Percentiles rank a stretch among this genome's conserved stretches.
Conservation (phyloP, 140 eudicot genomes). For the Senecio squalidus region DNA sequence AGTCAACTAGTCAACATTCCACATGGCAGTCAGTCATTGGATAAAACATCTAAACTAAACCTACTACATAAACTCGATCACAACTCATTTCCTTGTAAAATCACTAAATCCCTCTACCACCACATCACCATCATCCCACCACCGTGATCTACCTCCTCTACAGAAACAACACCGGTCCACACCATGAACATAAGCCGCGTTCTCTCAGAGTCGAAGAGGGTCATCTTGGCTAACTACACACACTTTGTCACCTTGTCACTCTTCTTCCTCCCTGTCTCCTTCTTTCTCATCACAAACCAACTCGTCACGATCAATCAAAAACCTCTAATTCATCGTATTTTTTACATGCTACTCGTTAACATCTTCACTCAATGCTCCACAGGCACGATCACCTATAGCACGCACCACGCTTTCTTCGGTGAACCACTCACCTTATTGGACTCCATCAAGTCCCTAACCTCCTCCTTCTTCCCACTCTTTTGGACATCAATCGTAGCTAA, state of each 20-base stretch:
- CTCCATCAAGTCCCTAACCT: constrained; percentile 32
- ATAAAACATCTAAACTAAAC: no score
- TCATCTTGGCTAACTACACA: constrained; percentile 34
- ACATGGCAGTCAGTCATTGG: no score
- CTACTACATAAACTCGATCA: no score
- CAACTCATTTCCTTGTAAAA: no score
- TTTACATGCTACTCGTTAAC: constrained; percentile 13
- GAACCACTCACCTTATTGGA: constrained; percentile 44
- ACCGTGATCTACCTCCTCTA: neutral
- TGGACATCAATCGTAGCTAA: constrained; percentile 27
- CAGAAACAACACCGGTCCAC: constrained; percentile 14
- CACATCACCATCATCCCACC: neutral
- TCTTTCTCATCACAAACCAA: constrained; percentile 18
- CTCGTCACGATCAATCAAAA: neutral
- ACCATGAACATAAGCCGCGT: constrained; percentile 28
- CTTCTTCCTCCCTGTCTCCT: constrained; percentile 48
- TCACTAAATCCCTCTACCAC: no score
- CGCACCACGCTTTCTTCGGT: constrained; percentile 46
- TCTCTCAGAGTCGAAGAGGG: constrained; percentile 42
- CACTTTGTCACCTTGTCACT: constrained; percentile 60
- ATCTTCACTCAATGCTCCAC: constrained; percentile 32
- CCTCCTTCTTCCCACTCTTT: constrained; percentile 38
- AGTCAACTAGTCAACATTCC: no score
- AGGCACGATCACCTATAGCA: constrained; percentile 44
- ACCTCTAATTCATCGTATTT: constrained; percentile 7